phyloP scores from a whole-genome alignment of 805 yeast genomes.

The Starmera dryadoides region DNA sequence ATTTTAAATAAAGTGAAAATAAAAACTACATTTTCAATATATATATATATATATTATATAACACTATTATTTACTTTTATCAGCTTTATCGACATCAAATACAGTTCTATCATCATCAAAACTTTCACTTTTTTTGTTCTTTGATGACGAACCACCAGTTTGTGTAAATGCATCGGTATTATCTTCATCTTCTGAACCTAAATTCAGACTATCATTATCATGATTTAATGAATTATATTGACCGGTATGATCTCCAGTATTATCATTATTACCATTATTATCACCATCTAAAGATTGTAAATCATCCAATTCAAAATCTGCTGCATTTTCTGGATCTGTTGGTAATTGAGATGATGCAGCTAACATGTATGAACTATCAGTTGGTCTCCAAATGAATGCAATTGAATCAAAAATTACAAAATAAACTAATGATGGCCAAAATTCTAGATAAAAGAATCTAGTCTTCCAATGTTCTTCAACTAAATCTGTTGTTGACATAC shows the following conservation, averaged over 20 bases:
- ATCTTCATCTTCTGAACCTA: constrained; percentile 16
- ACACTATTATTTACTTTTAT: not conserved
- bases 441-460: constrained; percentile 80
- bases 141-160: not conserved
- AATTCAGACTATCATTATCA: constrained; percentile 19
- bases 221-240: constrained; percentile 18
- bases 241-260: constrained; percentile 27
- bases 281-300: constrained; percentile 34
- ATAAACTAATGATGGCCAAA: constrained; percentile 92
- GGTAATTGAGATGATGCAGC: constrained; percentile 93
- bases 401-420: constrained; percentile 76
- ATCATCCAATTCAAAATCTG: constrained; percentile 58
- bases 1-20: too few relatives aligned
- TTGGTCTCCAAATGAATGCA: constrained; percentile 95
- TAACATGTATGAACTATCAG: constrained; percentile 87
- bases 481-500: constrained; percentile 68
- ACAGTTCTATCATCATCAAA: constrained; percentile 1
- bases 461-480: constrained; percentile 89
- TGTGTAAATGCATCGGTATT: not conserved
- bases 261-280: constrained; percentile 26
- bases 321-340: constrained; percentile 65
- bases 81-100: not conserved
- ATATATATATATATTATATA: not conserved
- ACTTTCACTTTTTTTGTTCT: not conserved
- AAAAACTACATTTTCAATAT: too few relatives aligned